Evolutionary conservation across 345 rosid species (phyloP).

Genomic region (Eutrema japonicum): DNA sequence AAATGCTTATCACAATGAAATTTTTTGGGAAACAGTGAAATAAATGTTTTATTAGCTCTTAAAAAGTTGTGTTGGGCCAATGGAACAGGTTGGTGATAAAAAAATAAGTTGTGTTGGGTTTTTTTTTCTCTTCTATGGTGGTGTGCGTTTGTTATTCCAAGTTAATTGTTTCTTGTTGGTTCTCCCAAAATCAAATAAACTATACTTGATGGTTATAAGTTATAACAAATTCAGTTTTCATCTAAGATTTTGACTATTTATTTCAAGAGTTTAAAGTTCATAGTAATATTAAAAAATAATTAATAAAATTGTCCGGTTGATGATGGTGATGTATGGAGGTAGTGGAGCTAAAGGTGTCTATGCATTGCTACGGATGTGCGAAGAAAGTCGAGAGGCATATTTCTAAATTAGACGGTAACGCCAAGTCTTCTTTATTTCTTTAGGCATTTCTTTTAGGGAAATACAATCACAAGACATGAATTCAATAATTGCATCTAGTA

Average conservation of each 20-base stretch:
- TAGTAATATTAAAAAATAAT: not conserved
- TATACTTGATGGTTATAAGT: not conserved
- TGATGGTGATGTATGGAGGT: slow-evolving; percentile 53
- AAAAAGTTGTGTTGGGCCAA: slow-evolving; percentile 24
- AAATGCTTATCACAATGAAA: slow-evolving; percentile 32
- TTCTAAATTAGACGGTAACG: slow-evolving; percentile 77
- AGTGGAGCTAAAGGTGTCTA: slow-evolving; percentile 84
- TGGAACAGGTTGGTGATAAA: too few relatives aligned
- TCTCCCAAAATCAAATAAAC: slow-evolving; percentile 21
- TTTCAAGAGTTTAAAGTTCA: not conserved
- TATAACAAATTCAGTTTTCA: not conserved
- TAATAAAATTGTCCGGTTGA: slow-evolving; percentile 1
- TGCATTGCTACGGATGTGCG: slow-evolving; percentile 94
- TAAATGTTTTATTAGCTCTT: slow-evolving; percentile 33
- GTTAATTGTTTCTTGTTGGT: not conserved
- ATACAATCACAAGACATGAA: slow-evolving; percentile 23
- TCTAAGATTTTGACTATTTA: not conserved
- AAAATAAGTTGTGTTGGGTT: slow-evolving; percentile 11
- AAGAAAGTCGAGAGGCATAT: slow-evolving; percentile 90
- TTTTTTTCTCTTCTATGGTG: slow-evolving; percentile 13
- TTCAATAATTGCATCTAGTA: slow-evolving; percentile 26
- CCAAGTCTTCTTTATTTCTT: slow-evolving; percentile 37
- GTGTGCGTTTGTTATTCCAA: slow-evolving; percentile 39
- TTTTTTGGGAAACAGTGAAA: slow-evolving; percentile 31
- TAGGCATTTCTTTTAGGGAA: slow-evolving; percentile 30